Evolutionary conservation across 805 yeast species (phyloP).

Genomic region (Candida peoriensis): DNA sequence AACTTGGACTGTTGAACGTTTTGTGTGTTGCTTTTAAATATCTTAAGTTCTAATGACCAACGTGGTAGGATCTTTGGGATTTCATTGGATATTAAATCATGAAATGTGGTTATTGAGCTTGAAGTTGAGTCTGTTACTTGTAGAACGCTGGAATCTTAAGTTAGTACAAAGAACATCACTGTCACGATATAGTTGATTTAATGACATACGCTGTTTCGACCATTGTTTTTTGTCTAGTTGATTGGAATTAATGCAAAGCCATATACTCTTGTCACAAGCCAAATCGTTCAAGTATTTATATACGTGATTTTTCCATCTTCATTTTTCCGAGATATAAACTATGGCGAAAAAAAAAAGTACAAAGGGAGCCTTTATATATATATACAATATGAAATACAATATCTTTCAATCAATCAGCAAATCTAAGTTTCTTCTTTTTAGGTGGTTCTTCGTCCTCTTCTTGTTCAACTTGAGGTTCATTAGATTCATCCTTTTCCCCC

Average conservation of each 20-base stretch:
- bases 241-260: too few species aligned
- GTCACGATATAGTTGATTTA: background rate
- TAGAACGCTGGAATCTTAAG: slow-evolving; percentile 32
- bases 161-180: too few species aligned
- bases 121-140: slow-evolving; percentile 41
- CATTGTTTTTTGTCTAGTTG: too few species aligned
- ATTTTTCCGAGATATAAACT: too few species aligned
- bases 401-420: too few species aligned
- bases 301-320: too few species aligned
- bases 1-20: slow-evolving; percentile 22
- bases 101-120: slow-evolving; percentile 58
- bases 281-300: too few species aligned
- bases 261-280: too few species aligned
- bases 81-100: slow-evolving; percentile 64
- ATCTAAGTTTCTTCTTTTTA: slow-evolving; percentile 10
- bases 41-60: slow-evolving; percentile 65
- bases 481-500: too few species aligned
- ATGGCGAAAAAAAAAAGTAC: too few species aligned
- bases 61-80: slow-evolving; percentile 55
- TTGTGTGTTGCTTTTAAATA: slow-evolving; percentile 57
- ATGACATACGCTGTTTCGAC: too few species aligned
- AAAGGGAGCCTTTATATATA: background rate
- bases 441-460: background rate
- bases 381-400: background rate
- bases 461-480: too few species aligned